Base-by-base conservation (phyloP, 257 asterid genomes). In the Solanum chilense region DNA sequence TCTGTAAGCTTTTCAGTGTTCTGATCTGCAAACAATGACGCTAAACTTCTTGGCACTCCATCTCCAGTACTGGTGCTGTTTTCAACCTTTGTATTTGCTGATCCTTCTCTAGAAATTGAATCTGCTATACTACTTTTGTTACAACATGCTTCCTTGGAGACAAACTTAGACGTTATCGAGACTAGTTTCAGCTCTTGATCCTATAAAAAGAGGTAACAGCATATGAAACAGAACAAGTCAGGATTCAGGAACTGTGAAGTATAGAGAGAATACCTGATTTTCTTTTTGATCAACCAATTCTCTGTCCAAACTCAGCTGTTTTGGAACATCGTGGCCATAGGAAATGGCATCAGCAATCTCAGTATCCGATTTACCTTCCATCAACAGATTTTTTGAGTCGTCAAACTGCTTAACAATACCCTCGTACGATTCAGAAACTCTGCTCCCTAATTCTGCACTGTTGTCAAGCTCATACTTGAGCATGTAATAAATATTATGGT, bases 391-490 rank as follows among this genome's bases (percentile, higher is more conserved):
- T 62, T 49, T 35, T n/a, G 82, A 81, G 31, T 33, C 88, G 18
- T 25, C 89, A 70, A 76, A 76, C 23, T 83, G 80, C 85, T 84
- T 89, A 39, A 31, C 60, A 85, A 21, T 82, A 8, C 76, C 88
- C 21, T 52, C 44, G 81, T 58, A 82, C 31, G 88, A 83, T 73
- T 82, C 85, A 31, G 88, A 52, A 74, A 87, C 77, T 74, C 20
- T 75, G 23, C 64, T 85, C 84, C 88, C 58, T 62, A 35, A 44
- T 62, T 82, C 42, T 15, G 31, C 42, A 45, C 74, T 77, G 9
- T 84, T 86, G 62, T 83, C 74, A 76, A 69, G 71, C 76, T 90
- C 92, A 86, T 86, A 84, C 27, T 23, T 60, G 70, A 83, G 66
- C 37, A 86, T 62, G 89, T 39, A 66, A 74, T 74, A 68, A n/a